Evolutionary conservation across 306 rosid genomes (phyloP).

Genomic region (Vigna mungo): DNA sequence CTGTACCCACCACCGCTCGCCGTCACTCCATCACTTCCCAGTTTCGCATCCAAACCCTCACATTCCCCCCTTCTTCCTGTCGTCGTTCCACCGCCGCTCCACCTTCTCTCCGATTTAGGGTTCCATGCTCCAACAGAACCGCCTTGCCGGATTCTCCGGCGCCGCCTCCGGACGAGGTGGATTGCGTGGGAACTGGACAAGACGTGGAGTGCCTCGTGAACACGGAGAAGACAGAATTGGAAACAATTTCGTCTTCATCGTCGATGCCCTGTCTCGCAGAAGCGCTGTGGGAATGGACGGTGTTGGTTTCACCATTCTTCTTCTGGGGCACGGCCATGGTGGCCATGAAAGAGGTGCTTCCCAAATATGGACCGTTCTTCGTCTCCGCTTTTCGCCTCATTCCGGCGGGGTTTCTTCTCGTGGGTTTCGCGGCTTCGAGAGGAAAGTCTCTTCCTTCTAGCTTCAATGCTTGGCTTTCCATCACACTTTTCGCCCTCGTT

Average conservation of each 20-base stretch:
- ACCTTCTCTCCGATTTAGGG: conserved; percentile 36
- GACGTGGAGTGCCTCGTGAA: conserved; percentile 64
- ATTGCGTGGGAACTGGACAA: conserved; percentile 74
- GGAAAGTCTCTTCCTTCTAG: conserved; percentile 80
- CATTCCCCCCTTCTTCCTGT: conserved; percentile 31
- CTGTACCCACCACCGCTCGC: not conserved
- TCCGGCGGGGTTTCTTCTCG: conserved; percentile 88
- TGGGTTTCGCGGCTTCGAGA: conserved; percentile 78
- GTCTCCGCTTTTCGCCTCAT: conserved; percentile 84
- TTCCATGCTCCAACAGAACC: conserved; percentile 41
- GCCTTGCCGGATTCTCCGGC: not conserved
- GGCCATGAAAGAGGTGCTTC: conserved; percentile 93
- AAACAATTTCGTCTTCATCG: not conserved
- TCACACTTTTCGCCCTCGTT: conserved; percentile 73
- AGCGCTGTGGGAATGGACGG: conserved; percentile 65
- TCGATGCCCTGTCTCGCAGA: conserved; percentile 23
- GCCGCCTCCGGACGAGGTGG: conserved; percentile 44
- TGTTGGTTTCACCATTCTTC: conserved; percentile 91
- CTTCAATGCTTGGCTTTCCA: conserved; percentile 82
- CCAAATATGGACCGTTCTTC: conserved; percentile 81
- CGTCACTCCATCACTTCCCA: conserved; percentile 31
- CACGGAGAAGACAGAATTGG: conserved; percentile 16
- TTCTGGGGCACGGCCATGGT: conserved; percentile 99
- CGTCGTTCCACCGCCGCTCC: not conserved
- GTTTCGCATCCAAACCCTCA: conserved; percentile 9